Percentiles rank a stretch among this genome's conserved stretches.
phyloP scores from a whole-genome alignment of 371 early-diverging fungal genomes.

The Rhizopus microsporus region DNA sequence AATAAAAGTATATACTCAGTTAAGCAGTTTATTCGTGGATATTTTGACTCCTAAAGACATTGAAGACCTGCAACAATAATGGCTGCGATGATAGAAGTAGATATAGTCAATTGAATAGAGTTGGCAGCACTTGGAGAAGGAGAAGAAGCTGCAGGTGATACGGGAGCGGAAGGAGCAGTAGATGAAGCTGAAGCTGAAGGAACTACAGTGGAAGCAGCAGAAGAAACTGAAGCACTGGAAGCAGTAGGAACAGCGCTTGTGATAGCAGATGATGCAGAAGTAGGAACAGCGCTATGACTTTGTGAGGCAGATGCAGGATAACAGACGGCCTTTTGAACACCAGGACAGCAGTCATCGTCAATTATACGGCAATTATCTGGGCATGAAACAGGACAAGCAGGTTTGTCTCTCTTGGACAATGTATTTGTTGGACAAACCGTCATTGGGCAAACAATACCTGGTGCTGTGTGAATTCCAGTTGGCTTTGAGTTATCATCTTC shows the following conservation, averaged over 20 bases:
- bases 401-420: not conserved
- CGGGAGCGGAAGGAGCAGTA: not conserved
- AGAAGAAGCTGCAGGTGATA: not conserved
- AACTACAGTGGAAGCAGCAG: conserved; percentile 1
- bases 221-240: not conserved
- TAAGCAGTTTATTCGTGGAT: not conserved
- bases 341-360: conserved; percentile 29
- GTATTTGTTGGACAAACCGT: conserved; percentile 19
- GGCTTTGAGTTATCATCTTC: conserved; percentile 2
- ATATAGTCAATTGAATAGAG: conserved; percentile 1
- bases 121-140: not conserved
- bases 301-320: not conserved
- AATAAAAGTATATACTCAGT: not conserved
- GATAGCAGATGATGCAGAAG: conserved; percentile 1
- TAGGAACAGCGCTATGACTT: not conserved
- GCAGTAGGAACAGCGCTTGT: not conserved
- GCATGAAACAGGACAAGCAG: conserved; percentile 17
- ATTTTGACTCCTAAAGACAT: not conserved
- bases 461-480: not conserved
- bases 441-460: conserved; percentile 21
- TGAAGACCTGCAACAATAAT: conserved; percentile 1
- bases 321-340: conserved; percentile 22
- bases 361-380: conserved; percentile 14
- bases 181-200: not conserved
- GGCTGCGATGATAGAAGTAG: not conserved